Conservation (phyloP, 495 filamentous ascomycete species). For the Penicillium cinerascens region DNA sequence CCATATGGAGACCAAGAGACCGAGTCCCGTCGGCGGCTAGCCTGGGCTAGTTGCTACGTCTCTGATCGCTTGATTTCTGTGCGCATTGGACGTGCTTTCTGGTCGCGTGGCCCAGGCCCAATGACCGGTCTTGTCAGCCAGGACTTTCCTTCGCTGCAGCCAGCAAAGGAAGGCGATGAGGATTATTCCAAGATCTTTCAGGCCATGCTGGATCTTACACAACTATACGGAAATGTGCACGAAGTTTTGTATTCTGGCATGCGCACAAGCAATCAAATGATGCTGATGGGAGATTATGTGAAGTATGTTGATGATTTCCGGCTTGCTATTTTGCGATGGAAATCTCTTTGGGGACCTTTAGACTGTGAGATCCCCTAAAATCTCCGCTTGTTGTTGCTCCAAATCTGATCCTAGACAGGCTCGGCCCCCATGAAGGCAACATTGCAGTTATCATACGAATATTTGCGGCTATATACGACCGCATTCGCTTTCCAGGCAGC, state of each 20-base stretch:
- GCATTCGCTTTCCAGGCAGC: constrained; percentile 66
- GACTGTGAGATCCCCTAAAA: constrained; percentile 37
- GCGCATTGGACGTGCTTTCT: constrained; percentile 61
- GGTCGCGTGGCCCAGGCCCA: constrained; percentile 62
- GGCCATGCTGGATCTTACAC: constrained; percentile 59
- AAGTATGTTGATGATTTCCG: constrained; percentile 67
- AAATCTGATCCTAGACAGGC: constrained; percentile 32
- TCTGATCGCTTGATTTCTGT: constrained; percentile 64
- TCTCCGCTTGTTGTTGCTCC: not conserved
- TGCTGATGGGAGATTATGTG: constrained; percentile 62
- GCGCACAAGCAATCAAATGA: constrained; percentile 60
- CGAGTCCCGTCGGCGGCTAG: constrained; percentile 54
- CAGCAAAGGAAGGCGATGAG: constrained; percentile 49
- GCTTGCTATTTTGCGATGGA: constrained; percentile 58
- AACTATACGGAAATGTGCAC: constrained; percentile 65
- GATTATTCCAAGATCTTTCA: constrained; percentile 62
- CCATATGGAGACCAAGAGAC: constrained; percentile 44
- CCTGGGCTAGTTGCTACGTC: constrained; percentile 63
- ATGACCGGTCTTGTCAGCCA: constrained; percentile 57
- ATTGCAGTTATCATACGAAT: constrained; percentile 60
- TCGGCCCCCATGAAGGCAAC: constrained; percentile 55
- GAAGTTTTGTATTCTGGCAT: constrained; percentile 64
- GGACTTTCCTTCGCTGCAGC: constrained; percentile 59
- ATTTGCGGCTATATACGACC: constrained; percentile 61
- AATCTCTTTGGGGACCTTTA: constrained; percentile 58